These are phyloP conservation scores for Lantana camara DNA, from an alignment of 257 asterid species.

Conservation along the genomic window DNA sequence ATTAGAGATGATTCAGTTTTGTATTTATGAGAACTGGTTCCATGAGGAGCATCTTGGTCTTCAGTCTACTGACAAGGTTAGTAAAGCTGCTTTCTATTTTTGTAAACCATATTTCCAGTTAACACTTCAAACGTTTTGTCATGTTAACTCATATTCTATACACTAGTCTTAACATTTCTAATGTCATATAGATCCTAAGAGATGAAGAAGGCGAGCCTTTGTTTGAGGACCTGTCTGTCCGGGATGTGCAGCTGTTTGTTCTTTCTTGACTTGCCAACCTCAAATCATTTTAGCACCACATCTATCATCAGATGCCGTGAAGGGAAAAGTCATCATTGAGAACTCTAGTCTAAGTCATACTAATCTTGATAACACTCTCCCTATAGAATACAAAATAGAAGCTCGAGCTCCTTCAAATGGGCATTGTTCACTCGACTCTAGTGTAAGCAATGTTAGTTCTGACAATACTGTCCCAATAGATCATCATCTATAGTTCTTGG, in stretches of 20 bases:
- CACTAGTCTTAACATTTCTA: no score
- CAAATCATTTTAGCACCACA: conserved; percentile 43
- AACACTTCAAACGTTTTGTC: no score
- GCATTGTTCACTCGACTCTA: conserved; percentile 28
- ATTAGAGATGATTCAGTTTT: conserved; percentile 91
- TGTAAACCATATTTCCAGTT: neutral
- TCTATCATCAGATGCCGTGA: conserved; percentile 21
- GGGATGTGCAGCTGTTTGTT: conserved; percentile 65
- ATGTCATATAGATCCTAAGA: conserved; percentile 74
- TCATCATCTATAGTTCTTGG: no score
- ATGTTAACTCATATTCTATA: no score
- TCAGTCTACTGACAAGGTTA: conserved; percentile 65
- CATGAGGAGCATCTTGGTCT: conserved; percentile 95
- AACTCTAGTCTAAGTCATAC: conserved; percentile 23
- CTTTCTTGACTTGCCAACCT: conserved; percentile 67
- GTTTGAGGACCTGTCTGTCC: conserved; percentile 84
- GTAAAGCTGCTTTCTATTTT: conserved; percentile 6
- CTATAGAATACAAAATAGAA: no score
- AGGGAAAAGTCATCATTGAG: conserved; percentile 39
- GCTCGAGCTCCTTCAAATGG: conserved; percentile 35
- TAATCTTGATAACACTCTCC: no score
- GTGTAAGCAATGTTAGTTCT: conserved; percentile 23
- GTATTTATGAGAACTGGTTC: conserved; percentile 98
- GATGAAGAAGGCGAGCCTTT: conserved; percentile 91
- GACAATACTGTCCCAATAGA: conserved; percentile 13